phyloP scores from a whole-genome alignment of 2,329 filamentous ascomycete genomes.

The Emergomyces africanus region DNA sequence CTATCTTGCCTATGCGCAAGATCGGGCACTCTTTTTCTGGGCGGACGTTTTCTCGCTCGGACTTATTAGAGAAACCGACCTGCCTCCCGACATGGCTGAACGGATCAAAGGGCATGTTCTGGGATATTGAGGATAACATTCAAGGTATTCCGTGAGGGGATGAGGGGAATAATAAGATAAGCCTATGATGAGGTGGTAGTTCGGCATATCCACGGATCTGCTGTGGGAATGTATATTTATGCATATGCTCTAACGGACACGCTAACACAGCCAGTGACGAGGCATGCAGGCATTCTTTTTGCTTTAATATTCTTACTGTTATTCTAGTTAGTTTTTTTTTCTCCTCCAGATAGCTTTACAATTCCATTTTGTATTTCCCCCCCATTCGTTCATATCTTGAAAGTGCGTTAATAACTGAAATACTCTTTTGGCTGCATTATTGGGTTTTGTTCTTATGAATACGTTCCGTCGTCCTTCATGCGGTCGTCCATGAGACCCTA shows the following conservation, averaged over 20 bases:
- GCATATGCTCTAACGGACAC: background rate
- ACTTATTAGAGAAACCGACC: conserved; percentile 58
- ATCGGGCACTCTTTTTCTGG: conserved; percentile 88
- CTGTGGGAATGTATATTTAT: background rate
- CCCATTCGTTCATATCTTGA: background rate
- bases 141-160: background rate
- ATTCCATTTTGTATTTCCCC: background rate
- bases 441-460: background rate
- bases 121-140: conserved; percentile 40
- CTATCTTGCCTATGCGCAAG: conserved; percentile 82
- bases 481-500: too few relatives aligned
- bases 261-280: background rate
- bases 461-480: too few relatives aligned
- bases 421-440: background rate
- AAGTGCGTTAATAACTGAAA: background rate
- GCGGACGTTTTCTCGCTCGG: conserved; percentile 73
- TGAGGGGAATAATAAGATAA: background rate
- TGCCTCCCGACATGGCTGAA: conserved; percentile 54
- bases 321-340: background rate
- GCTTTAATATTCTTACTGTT: background rate
- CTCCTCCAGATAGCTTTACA: background rate
- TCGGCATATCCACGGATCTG: background rate
- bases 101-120: conserved; percentile 53
- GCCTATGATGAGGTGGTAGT: background rate
- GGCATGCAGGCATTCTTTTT: background rate